These are phyloP conservation scores for Colletotrichum sp. DNA, from an alignment of 2,329 filamentous ascomycete genomes.

Conservation along the genomic window DNA sequence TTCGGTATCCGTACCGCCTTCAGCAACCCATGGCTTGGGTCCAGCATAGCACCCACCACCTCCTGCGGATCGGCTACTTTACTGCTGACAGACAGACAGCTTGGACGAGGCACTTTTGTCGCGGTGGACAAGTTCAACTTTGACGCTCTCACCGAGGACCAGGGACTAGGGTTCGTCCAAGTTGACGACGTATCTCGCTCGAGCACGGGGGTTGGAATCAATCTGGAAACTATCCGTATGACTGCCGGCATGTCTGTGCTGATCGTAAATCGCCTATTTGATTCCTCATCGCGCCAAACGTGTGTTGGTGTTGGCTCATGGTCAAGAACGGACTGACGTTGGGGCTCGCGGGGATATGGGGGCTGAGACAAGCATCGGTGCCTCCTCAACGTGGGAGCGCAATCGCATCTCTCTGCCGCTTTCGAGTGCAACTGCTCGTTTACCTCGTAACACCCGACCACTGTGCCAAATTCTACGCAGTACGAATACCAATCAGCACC, in stretches of 20 bases:
- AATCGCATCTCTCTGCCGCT: not conserved
- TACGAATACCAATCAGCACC: not conserved
- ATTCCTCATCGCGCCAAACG: not conserved
- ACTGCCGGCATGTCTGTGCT: not conserved
- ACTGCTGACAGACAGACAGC: not conserved
- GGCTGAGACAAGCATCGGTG: not conserved
- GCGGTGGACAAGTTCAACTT: not conserved
- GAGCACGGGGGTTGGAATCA: not conserved
- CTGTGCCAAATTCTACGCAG: not conserved
- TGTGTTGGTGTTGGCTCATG: not conserved
- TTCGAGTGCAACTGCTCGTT: not conserved
- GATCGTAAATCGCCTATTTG: not conserved
- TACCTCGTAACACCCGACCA: not conserved
- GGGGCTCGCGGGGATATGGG: not conserved
- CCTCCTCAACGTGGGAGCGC: too few relatives aligned
- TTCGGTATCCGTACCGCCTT: not conserved
- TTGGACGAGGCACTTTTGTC: not conserved
- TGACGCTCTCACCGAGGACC: not conserved
- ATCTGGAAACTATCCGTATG: not conserved
- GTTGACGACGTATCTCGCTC: not conserved
- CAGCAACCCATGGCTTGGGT: not conserved
- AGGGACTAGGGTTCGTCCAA: not conserved
- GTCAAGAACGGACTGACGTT: not conserved
- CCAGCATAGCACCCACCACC: not conserved
- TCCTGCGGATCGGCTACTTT: not conserved